Evolutionary conservation across 2,329 filamentous ascomycete species (phyloP), one percentile per base, ranked within the genome.

Genomic region (Xylariomycetidae sp.): DNA sequence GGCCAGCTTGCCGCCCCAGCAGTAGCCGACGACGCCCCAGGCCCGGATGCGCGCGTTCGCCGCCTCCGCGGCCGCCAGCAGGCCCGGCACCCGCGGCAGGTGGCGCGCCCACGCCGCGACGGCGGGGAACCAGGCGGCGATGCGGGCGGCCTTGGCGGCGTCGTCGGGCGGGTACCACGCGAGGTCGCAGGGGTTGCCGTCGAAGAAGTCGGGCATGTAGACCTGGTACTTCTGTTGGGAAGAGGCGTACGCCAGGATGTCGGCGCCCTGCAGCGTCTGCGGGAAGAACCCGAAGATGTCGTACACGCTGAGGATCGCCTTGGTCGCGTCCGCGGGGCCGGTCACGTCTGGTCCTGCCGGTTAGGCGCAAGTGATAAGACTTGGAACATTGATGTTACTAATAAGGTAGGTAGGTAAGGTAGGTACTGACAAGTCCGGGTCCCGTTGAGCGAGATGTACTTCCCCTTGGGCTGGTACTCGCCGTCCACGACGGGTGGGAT

Each of bases 151-250:
- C 59, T 84, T 79, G 44, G 82, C 76, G 2, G 72, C 60, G 6
- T 60, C 81, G 55, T 73, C 58, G 10, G 77, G 71, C 8, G 80
- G 80, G 51, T 74, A 74, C 62, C 72, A 59, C 52, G 65, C 65
- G 56, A 75, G 71, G 33, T 63, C 59, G 47, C 62, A 62, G 2
- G 84, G 81, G 45, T 74, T 70, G 52, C 85, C 87, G 36, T 84
- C 73, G 64, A 94, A 93, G 69, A 85, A 88, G 62, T 95, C 88
- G 19, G 88, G 87, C 44, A 94, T 87, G 61, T 87, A 87, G 42
- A 94, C 84, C 47, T 80, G 80, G 66, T 90, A 89, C 50, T 82
- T 76, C 56, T 63, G 74, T 61, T 63, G 72, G 56, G 63, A 49
- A 46, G 72, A 65, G 38, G 64, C 61, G 19, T 61, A 60, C 31